These are phyloP conservation scores for Gossypium anomalum DNA, from an alignment of 345 rosid genomes.

Conservation along the genomic window DNA sequence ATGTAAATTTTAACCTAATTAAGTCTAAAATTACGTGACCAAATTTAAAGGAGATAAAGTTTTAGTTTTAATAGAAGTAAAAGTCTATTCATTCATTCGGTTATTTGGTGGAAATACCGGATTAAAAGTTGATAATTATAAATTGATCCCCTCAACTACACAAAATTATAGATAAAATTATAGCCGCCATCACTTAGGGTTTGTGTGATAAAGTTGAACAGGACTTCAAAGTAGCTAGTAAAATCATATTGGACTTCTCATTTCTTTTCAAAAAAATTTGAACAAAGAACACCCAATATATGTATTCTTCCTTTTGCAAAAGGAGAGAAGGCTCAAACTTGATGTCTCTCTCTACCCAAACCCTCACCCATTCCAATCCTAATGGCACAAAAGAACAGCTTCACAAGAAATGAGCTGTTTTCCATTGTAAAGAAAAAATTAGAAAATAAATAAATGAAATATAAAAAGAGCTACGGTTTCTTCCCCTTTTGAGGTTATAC, in stretches of 20 bases:
- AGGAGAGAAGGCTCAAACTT: neutral
- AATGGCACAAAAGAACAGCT: conserved; percentile 7
- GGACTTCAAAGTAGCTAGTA: neutral
- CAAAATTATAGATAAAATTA: no score
- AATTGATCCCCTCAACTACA: no score
- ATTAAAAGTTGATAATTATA: no score
- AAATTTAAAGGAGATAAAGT: no score
- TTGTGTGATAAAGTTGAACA: neutral
- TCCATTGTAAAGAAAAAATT: neutral
- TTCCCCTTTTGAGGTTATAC: neutral
- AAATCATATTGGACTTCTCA: neutral
- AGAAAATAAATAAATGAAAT: no score
- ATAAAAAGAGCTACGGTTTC: neutral
- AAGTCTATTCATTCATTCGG: no score
- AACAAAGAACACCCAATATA: neutral
- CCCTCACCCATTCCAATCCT: neutral
- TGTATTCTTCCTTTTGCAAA: neutral
- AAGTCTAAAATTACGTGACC: no score
- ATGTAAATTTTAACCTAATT: no score
- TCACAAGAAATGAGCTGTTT: conserved; percentile 15
- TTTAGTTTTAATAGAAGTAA: no score
- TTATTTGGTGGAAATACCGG: no score
- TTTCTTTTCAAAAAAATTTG: neutral
- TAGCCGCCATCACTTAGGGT: no score
- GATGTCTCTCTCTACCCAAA: no score